These are phyloP conservation scores for Globisporangium alternatum DNA, from an alignment of 352 stramenopile species.

Conservation along the genomic window DNA sequence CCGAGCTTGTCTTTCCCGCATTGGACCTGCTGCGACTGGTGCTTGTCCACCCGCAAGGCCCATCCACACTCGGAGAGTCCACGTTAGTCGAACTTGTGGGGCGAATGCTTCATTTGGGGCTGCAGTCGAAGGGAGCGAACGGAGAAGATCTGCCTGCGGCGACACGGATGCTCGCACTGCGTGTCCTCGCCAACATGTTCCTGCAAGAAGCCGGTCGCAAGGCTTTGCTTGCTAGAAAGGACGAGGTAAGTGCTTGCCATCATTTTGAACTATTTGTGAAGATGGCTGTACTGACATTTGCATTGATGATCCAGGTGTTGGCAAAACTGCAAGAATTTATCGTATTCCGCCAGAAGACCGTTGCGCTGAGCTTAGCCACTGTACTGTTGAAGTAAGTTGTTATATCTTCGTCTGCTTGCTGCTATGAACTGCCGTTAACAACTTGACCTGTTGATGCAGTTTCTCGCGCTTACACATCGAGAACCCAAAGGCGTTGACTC, in stretches of 20 bases:
- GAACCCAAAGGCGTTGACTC: constrained; percentile 26
- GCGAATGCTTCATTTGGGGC: constrained; percentile 36
- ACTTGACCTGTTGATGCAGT: constrained; percentile 22
- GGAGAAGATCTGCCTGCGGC: constrained; percentile 47
- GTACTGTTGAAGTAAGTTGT: constrained; percentile 67
- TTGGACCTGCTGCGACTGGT: constrained; percentile 91
- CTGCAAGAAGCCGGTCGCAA: constrained; percentile 43
- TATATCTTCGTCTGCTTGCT: background rate
- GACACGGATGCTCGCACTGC: constrained; percentile 70
- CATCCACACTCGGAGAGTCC: constrained; percentile 31
- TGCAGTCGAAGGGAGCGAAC: constrained; percentile 22
- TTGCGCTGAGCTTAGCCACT: constrained; percentile 64
- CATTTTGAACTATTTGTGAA: background rate
- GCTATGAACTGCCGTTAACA: background rate
- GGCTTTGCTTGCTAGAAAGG: constrained; percentile 50
- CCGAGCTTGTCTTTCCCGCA: constrained; percentile 81
- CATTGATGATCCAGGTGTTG: constrained; percentile 31
- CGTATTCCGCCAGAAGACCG: constrained; percentile 55
- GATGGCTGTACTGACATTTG: background rate
- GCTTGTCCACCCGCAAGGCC: constrained; percentile 86
- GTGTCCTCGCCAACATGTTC: constrained; percentile 80
- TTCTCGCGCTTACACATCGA: constrained; percentile 42
- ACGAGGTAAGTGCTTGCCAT: constrained; percentile 26
- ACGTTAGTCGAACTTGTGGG: constrained; percentile 33
- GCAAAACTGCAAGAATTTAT: constrained; percentile 43